phyloP scores from a whole-genome alignment of 31 red algal genomes.

The Porphyra umbilicalis region DNA sequence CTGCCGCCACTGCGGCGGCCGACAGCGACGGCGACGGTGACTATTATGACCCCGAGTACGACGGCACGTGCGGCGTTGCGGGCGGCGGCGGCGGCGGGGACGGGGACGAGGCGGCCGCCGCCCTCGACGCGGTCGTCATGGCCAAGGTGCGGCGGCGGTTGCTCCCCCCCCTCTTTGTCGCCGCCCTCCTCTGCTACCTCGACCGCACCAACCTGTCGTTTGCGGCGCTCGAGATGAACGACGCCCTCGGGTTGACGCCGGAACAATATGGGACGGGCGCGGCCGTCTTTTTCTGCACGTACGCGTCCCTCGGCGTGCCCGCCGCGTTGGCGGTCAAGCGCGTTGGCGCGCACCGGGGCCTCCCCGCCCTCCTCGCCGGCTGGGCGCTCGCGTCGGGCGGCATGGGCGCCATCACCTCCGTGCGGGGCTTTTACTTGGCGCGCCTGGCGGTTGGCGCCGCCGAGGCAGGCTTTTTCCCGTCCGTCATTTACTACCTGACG shows the following conservation, averaged over 20 bases:
- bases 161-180: constrained; percentile 44
- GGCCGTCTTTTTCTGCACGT: constrained; percentile 52
- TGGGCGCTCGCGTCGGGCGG: constrained; percentile 59
- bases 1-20: no score
- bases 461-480: constrained; percentile 59
- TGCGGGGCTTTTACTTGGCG: constrained; percentile 38
- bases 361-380: constrained; percentile 37
- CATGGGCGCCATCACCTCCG: constrained; percentile 52
- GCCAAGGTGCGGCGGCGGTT: constrained; percentile 38
- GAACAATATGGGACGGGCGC: constrained; percentile 46
- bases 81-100: not conserved
- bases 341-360: constrained; percentile 34
- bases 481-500: constrained; percentile 63
- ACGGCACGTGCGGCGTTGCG: not conserved
- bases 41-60: not conserved
- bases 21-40: not conserved
- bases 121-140: constrained; percentile 14
- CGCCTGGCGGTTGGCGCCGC: constrained; percentile 55
- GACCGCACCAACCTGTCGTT: constrained; percentile 61
- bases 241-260: constrained; percentile 33
- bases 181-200: constrained; percentile 54
- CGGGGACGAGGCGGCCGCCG: not conserved
- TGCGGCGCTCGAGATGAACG: constrained; percentile 61
- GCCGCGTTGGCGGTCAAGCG: constrained; percentile 37
- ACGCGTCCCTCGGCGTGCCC: constrained; percentile 54